Base-by-base conservation (phyloP, 441 rosid species). In the Eutrema salsugineum region DNA sequence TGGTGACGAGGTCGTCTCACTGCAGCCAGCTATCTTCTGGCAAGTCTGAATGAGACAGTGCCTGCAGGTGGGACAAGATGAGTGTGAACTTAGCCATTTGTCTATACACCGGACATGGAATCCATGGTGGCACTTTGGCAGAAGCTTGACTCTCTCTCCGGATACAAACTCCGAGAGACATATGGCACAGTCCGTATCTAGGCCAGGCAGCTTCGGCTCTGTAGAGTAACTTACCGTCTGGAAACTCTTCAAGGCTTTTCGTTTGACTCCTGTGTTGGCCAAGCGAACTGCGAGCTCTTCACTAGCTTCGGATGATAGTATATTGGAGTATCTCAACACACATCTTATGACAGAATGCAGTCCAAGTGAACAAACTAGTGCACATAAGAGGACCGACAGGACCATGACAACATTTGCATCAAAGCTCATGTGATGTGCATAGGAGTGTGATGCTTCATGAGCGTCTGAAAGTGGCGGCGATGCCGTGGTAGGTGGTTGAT, bases 171-270 rank as follows among this genome's bases (percentile, higher is more conserved):
- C 81, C 11, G 78, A 53, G 28, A 78, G 71, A 43, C 81, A 78
- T 38, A 78, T 73, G 15, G 49, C 81, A 49, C 81, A 78, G 44
- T 78, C 81, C 0, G 74, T 77, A 62, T 38, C 70, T 30, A 66
- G 24, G 30, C 77, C 77, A 59, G 77, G 77, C 4, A 77, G 47
- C 6, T 72, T 72, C 59, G 61, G 32, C 46, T 77, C 73, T 66
- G 70, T 11, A 1, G 86, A 79, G 83, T 86, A 88, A 42, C 76
- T 78, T 53, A 83, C 79, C 2, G 84, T 53, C 11, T 87, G 80
- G 49, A 88, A 88, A 49, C 86, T 79, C 77, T 81, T 84, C 16
- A 86, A 64, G n/a, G 86, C 89, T 30, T 86, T 81, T 20, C 38
- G 67, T 69, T 81, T 76, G 59, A 88, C 82, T 24, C 93, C 93